A percentile compares a stretch with the other conserved stretches of the same genome.
phyloP scores from a whole-genome alignment of 345 rosid genomes.

The Eucalyptus globulus region DNA sequence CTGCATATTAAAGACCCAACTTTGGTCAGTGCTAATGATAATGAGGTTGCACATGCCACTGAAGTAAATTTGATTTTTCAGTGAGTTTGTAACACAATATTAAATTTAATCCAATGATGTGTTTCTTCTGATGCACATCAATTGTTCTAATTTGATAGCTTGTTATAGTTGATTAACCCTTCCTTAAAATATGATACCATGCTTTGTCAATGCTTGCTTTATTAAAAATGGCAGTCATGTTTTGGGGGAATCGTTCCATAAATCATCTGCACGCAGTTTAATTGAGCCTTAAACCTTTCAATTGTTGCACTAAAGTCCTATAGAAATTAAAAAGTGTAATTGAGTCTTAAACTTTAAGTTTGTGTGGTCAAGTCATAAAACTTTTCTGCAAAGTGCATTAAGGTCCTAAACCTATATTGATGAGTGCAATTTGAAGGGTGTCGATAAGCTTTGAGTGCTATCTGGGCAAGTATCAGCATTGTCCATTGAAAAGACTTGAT shows the following conservation, averaged over 20 bases:
- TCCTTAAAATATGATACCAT: background rate
- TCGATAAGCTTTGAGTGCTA: background rate
- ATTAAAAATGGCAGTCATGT: background rate
- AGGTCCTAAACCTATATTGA: background rate
- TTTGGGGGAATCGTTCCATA: background rate
- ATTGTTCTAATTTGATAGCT: background rate
- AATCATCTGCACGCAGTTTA: fast-evolving
- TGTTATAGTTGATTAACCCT: background rate
- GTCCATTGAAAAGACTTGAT: background rate
- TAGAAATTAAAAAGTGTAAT: background rate
- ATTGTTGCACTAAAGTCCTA: background rate
- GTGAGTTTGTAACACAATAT: background rate
- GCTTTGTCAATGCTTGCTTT: background rate
- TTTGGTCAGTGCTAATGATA: background rate
- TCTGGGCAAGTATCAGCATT: background rate
- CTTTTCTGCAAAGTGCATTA: fast-evolving
- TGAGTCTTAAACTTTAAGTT: background rate
- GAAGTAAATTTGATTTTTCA: background rate
- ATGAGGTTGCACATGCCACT: background rate
- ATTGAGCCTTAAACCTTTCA: background rate
- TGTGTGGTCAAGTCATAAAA: background rate
- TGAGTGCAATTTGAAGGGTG: fast-evolving
- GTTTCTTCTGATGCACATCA: background rate
- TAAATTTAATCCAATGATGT: background rate
- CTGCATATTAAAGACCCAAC: background rate